These are phyloP conservation scores for Citropsis articulata DNA, from an alignment of 345 rosid genomes.

Conservation along the genomic window DNA sequence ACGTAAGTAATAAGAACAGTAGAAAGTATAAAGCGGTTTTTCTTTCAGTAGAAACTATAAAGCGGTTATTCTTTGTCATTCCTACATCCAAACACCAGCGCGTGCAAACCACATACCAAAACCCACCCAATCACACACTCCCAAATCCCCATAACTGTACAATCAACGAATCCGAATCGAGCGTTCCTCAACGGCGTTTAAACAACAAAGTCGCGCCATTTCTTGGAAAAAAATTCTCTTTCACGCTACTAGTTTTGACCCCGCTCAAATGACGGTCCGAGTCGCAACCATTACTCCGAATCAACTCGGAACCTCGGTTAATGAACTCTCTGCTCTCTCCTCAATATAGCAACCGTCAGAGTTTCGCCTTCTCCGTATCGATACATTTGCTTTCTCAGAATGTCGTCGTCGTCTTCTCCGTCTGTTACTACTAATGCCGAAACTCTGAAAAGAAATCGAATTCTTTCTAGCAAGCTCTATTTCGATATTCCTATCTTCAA, in stretches of 20 bases:
- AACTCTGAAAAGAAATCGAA: slow-evolving; percentile 53
- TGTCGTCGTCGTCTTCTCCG: slow-evolving; percentile 33
- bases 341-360: slow-evolving; percentile 30
- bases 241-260: neutral
- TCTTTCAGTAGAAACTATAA: too few relatives aligned
- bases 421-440: slow-evolving; percentile 29
- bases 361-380: slow-evolving; percentile 21
- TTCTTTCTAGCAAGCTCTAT: slow-evolving; percentile 79
- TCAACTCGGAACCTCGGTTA: slow-evolving; percentile 36
- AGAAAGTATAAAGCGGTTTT: too few relatives aligned
- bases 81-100: neutral
- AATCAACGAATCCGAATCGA: neutral
- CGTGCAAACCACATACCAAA: neutral
- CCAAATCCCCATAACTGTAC: neutral
- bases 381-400: slow-evolving; percentile 13
- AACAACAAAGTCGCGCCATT: neutral
- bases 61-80: neutral
- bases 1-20: too few relatives aligned
- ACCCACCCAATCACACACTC: neutral
- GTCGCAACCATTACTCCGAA: slow-evolving; percentile 27
- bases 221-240: neutral
- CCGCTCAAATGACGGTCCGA: neutral
- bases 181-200: neutral
- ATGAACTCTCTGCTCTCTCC: slow-evolving; percentile 27
- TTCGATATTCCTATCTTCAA: slow-evolving; percentile 49